Conservation (phyloP, 2,329 filamentous ascomycete genomes). For the Cryphonectria carpinicola region DNA sequence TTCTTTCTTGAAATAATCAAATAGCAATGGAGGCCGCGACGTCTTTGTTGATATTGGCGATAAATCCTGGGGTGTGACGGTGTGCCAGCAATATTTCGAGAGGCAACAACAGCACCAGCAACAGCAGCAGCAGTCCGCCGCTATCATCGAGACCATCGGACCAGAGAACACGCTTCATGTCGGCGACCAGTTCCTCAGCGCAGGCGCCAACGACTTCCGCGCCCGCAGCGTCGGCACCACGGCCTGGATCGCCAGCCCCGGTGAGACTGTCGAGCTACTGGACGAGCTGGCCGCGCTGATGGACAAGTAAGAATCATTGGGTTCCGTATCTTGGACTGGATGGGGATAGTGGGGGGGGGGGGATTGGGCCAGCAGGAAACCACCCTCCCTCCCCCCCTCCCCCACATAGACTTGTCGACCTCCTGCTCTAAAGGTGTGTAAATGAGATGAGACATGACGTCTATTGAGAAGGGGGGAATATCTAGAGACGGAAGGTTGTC, state of each 20-base stretch:
- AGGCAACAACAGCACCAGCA: conserved; percentile 36
- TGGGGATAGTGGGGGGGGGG: too few species aligned
- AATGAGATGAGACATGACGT: too few species aligned
- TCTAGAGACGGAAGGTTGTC: too few species aligned
- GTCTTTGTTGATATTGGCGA: conserved; percentile 99
- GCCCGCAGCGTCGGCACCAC: conserved; percentile 89
- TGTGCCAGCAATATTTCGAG: conserved; percentile 90
- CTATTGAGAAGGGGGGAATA: too few species aligned
- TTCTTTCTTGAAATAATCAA: too few species aligned
- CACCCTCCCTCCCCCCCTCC: too few species aligned
- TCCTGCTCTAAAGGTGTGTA: too few species aligned
- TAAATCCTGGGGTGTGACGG: conserved; percentile 93
- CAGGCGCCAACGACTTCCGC: conserved; percentile 97
- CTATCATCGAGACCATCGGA: conserved; percentile 50
- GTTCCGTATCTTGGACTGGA: too few species aligned
- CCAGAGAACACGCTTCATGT: conserved; percentile 87
- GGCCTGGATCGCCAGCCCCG: conserved; percentile 93
- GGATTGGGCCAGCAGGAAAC: too few species aligned
- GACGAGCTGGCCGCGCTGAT: conserved; percentile 75
- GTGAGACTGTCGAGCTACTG: conserved; percentile 85
- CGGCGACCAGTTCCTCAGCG: conserved; percentile 94
- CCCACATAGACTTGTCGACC: too few species aligned
- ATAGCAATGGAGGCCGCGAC: conserved; percentile 85
- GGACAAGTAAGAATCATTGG: conserved; percentile 42
- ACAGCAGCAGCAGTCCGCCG: conserved; percentile 2